Evolutionary conservation across 495 filamentous ascomycete genomes (phyloP).

Genomic region (Xylaria scruposa): DNA sequence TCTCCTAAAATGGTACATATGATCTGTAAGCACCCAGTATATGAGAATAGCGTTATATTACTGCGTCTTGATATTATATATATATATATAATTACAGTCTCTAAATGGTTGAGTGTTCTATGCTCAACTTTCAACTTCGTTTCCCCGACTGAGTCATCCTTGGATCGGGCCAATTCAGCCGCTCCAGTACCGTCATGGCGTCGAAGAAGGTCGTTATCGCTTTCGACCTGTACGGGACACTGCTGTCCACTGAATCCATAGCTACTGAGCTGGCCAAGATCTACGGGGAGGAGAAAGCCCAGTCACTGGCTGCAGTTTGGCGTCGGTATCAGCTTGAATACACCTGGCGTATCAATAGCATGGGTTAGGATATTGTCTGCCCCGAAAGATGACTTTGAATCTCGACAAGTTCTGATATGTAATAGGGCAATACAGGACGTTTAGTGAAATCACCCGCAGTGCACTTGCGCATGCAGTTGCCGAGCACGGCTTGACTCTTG

Average conservation of each 20-base stretch:
- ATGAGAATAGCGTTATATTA: background rate
- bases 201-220: constrained; percentile 54
- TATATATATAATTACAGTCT: constrained; percentile 4
- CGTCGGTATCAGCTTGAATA: constrained; percentile 74
- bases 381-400: constrained; percentile 18
- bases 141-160: constrained; percentile 15
- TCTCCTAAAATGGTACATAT: background rate
- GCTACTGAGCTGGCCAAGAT: constrained; percentile 57
- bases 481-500: constrained; percentile 57
- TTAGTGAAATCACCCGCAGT: constrained; percentile 67
- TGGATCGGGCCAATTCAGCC: background rate
- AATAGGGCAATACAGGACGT: constrained; percentile 66
- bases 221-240: constrained; percentile 78
- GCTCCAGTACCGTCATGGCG: constrained; percentile 26
- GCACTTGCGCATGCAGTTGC: constrained; percentile 69
- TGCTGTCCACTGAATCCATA: constrained; percentile 75
- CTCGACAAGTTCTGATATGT: constrained; percentile 22
- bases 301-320: constrained; percentile 60
- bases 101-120: background rate
- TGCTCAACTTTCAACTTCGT: background rate
- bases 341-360: constrained; percentile 82
- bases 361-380: constrained; percentile 57
- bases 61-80: background rate
- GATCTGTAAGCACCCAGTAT: background rate
- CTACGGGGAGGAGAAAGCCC: constrained; percentile 61